Base-by-base conservation (phyloP, 2,329 filamentous ascomycete genomes). In the Corinectria fuckeliana region DNA sequence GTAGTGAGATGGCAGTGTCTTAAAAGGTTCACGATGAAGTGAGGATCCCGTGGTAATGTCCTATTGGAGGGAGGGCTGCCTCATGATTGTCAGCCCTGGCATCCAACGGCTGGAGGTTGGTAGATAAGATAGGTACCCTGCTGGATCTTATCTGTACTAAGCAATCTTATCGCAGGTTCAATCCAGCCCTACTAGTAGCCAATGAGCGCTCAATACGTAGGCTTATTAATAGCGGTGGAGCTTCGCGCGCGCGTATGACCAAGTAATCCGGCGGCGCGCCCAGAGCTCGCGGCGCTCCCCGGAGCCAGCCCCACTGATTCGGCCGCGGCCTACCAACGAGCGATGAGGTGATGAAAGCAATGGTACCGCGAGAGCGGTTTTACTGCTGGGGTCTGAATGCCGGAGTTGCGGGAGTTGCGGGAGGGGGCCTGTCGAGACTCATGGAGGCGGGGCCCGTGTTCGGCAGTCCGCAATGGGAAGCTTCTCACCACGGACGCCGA, bases 181-280 rank as follows among this genome's bases (percentile, higher is more conserved):
- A 16, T n/a, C n/a, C 5, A 34, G 16, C 1, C 32, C 8, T 6
- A 3, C 6, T 8, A 34, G 38, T 18, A 41, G 21, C 61, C 68
- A 68, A 65, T 61, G 20, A 20, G 10, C 18, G 6, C 38, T 23
- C 36, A n/a, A 3, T 41, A 13, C 14, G 16, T n/a, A 38, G 62
- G 64, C 64, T 50, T 58, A 58, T 38, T 48, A 56, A 55, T 60
- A 18, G 30, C 32, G 38, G 60, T 18, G 60, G 56, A 28, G 23
- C 56, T 9, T 55, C 67, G 67, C 71, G 72, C 71, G 72, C 72
- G 72, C 61, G 54, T 69, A 66, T 72, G 61, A 73, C 71, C 56
- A 71, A 67, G 45, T n/a, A 2, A 16, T n/a, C 41, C 41, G 25
- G 41, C 41, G 3, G 7, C 8, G 7, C 41, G 14, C 41, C 21